Conservation (phyloP, 495 filamentous ascomycete species). For the Amniculicola lignicola region DNA sequence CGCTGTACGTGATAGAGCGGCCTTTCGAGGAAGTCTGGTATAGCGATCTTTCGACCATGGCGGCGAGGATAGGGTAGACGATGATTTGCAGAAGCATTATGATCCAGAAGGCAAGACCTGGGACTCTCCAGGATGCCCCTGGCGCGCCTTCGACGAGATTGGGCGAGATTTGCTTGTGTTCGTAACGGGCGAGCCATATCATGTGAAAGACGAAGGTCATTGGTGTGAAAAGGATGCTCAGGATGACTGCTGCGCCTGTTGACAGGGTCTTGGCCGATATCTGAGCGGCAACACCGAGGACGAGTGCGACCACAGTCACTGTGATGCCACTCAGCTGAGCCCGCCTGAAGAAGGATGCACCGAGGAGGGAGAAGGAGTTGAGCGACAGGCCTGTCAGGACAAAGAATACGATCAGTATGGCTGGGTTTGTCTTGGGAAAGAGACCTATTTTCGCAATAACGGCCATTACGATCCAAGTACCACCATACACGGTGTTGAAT, state of each 20-base stretch:
- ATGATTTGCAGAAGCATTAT: conserved; percentile 71
- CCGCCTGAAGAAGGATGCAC: conserved; percentile 69
- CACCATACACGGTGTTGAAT: conserved; percentile 63
- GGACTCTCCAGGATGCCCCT: conserved; percentile 57
- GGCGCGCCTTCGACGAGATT: conserved; percentile 58
- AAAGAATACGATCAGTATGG: conserved; percentile 60
- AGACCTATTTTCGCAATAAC: conserved; percentile 59
- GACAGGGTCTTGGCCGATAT: conserved; percentile 51
- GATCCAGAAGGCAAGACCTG: conserved; percentile 65
- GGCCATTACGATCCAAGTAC: conserved; percentile 66
- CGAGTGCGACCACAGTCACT: conserved; percentile 59
- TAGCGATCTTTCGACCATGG: conserved; percentile 66
- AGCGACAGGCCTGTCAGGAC: conserved; percentile 63
- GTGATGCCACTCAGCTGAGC: conserved; percentile 75
- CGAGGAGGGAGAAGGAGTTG: conserved; percentile 65
- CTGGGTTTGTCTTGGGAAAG: conserved; percentile 58
- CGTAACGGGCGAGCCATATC: conserved; percentile 64
- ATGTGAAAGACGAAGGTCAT: conserved; percentile 75
- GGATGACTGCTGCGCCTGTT: conserved; percentile 56
- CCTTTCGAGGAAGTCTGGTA: conserved; percentile 65
- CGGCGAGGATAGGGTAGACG: conserved; percentile 66
- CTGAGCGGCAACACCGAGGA: conserved; percentile 68
- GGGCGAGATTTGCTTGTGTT: conserved; percentile 52
- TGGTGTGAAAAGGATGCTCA: conserved; percentile 70
- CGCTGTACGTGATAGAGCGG: conserved; percentile 47